phyloP scores from a whole-genome alignment of 345 rosid genomes.

The Cardamine chenopodiifolia region DNA sequence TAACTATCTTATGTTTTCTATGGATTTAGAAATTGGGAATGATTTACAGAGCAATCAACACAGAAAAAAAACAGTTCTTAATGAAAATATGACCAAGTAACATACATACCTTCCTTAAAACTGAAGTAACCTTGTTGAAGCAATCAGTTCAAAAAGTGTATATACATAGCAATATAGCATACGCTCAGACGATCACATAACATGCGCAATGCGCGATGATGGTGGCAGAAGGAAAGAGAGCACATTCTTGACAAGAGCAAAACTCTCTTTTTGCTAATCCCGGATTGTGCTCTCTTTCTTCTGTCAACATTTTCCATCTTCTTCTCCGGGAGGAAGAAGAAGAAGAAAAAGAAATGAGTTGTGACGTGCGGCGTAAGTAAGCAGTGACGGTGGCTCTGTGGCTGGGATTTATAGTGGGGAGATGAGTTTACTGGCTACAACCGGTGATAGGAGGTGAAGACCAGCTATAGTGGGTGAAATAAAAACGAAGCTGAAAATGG shows the following conservation, averaged over 20 bases:
- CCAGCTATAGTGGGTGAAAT: conserved; percentile 16
- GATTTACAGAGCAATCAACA: conserved; percentile 10
- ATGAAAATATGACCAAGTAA: background rate
- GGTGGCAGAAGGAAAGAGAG: conserved; percentile 90
- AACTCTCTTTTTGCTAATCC: conserved; percentile 52
- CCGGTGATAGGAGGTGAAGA: conserved; percentile 25
- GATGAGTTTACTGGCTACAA: conserved; percentile 14
- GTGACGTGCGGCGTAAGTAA: conserved; percentile 46
- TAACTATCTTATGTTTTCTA: background rate
- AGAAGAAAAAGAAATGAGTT: conserved; percentile 4
- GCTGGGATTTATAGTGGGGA: conserved; percentile 14
- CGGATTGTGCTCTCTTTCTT: conserved; percentile 96
- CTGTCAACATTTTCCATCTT: conserved; percentile 68
- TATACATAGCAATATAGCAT: background rate
- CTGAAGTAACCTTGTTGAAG: conserved; percentile 23
- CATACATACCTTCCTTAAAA: conserved; percentile 17
- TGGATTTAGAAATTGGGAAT: background rate
- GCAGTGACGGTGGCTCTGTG: conserved; percentile 30
- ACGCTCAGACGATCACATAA: conserved; percentile 24
- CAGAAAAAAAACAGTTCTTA: background rate
- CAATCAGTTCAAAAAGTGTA: background rate
- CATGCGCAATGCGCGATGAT: conserved; percentile 32
- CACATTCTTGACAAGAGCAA: conserved; percentile 81
- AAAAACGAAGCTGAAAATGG: conserved; percentile 38
- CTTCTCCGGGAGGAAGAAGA: conserved; percentile 25